Evolutionary conservation across 192 early-diverging fungal species (phyloP).

Genomic region (Chytriomyces confervae): DNA sequence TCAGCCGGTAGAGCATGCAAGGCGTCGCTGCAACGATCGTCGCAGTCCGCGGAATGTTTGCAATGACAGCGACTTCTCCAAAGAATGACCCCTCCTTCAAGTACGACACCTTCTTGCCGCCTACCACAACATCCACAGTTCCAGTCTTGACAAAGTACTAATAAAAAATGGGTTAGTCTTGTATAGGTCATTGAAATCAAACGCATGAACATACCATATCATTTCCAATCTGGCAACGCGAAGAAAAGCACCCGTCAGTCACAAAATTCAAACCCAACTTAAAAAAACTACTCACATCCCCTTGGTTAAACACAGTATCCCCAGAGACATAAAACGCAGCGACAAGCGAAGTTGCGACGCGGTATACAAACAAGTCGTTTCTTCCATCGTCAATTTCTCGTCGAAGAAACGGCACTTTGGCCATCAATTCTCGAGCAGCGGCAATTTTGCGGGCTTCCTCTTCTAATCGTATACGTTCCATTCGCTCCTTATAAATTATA

Average conservation of each 20-base stretch:
- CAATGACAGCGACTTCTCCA: conserved; percentile 10
- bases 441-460: not conserved
- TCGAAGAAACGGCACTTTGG: not conserved
- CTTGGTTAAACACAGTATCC: conserved; percentile 31
- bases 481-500: conserved; percentile 5
- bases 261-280: not conserved
- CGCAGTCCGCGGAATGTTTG: conserved; percentile 32
- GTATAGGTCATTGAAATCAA: too few species aligned
- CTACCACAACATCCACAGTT: conserved; percentile 31
- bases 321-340: conserved; percentile 8
- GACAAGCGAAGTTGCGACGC: not conserved
- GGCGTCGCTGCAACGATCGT: conserved; percentile 10
- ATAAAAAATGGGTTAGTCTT: too few species aligned
- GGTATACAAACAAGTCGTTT: not conserved
- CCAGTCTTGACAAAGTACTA: conserved; percentile 33
- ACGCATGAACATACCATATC: not conserved
- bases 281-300: conserved; percentile 15
- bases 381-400: not conserved
- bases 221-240: not conserved
- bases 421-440: not conserved
- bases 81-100: conserved; percentile 33
- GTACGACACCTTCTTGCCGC: conserved; percentile 8
- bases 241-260: not conserved
- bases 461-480: not conserved
- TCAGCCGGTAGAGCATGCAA: conserved; percentile 16